Conservation (phyloP, 176 grass and related monocot species). For the Cymbopogon citratus region DNA sequence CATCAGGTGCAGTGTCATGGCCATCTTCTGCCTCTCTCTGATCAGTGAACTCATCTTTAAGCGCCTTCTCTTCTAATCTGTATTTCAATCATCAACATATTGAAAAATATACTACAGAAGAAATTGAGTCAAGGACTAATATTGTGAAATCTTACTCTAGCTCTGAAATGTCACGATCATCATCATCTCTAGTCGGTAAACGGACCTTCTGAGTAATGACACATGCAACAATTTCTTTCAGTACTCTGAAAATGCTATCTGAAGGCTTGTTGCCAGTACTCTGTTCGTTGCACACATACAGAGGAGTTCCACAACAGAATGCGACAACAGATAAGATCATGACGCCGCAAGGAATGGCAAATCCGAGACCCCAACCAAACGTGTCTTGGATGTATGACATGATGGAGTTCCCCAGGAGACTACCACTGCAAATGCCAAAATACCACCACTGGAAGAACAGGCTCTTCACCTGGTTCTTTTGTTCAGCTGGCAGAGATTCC, state of each 20-base stretch:
- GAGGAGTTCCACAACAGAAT: neutral
- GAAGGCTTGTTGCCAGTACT: neutral
- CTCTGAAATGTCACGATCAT: neutral
- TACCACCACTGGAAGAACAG: neutral
- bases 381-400: neutral
- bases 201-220: neutral
- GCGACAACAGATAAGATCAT: neutral
- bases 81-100: constrained; percentile 6
- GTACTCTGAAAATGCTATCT: neutral
- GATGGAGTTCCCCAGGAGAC: neutral
- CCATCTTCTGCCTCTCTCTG: neutral
- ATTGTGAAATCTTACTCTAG: constrained; percentile 11
- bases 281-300: neutral
- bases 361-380: neutral
- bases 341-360: neutral
- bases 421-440: neutral
- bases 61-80: constrained; percentile 60
- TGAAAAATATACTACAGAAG: neutral
- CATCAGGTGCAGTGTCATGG: constrained; percentile 18
- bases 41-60: constrained; percentile 22
- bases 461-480: neutral
- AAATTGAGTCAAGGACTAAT: neutral
- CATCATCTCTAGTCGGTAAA: neutral
- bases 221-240: neutral
- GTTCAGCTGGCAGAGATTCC: neutral